Base-by-base conservation (phyloP, 2,329 filamentous ascomycete genomes). In the Neonectria hederae region DNA sequence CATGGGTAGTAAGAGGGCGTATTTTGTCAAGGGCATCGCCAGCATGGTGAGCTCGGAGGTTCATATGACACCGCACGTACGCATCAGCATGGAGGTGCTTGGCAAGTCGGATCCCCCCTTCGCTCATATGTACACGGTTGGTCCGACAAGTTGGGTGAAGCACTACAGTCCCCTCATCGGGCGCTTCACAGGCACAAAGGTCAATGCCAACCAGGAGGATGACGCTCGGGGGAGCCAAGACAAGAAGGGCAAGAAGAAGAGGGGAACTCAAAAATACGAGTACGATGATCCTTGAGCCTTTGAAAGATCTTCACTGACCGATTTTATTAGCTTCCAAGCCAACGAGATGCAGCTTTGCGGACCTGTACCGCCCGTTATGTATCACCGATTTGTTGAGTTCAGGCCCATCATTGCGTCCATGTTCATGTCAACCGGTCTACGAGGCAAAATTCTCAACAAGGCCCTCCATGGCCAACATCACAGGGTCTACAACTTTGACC, bases 311-410 rank as follows among this genome's bases (percentile, higher is more conserved):
- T 21, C 5, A 8, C 69, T 75, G 49, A 75, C 60, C 26, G 7
- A 1, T 4, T 13, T 9, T 11, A 4, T 1, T 73, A 94, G 92
- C 78, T 98, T 98, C 79, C 94, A 97, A 83, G 92, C 95, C 42
- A 94, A 93, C 76, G 92, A 97, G 77, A 89, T 97, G 74, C 95
- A 97, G 76, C 85, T 98, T 8, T 84, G 87, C 49, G 95, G 95
- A 0, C 95, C 95, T 0, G 90, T 96, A 0, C 94, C 95, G 0
- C 82, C 88, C 2, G 83, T 89, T 66, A 83, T 98, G 35, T 97
- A 97, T 77, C 94, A 97, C 77, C 91, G 94, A 69, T 98, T 92
- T 75, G 94, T 97, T 62, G 94, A 97, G 77, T 97, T 97, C 79
- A 91, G 89, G 61, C 94, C 94, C 26, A 93, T 97, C 74, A 92